A percentile compares a stretch with the other conserved stretches of the same genome.
Evolutionary conservation across 2,329 filamentous ascomycete species (phyloP).

Genomic region (Akanthomyces uredinophilus): DNA sequence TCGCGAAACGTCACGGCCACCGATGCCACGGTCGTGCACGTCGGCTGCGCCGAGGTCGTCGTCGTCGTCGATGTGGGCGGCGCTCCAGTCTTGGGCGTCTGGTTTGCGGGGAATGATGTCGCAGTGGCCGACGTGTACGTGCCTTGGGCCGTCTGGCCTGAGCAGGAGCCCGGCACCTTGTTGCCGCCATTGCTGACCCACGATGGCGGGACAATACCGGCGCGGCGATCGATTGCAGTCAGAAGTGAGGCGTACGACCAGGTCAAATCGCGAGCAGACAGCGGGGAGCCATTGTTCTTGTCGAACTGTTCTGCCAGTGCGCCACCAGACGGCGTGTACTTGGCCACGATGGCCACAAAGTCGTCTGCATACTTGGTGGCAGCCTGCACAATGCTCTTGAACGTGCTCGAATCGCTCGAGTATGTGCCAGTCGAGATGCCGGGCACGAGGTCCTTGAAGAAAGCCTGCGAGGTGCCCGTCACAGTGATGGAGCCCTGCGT

Average conservation of each 20-base stretch:
- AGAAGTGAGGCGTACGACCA: constrained; percentile 71
- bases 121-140: constrained; percentile 47
- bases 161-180: constrained; percentile 45
- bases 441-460: constrained; percentile 64
- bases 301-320: constrained; percentile 63
- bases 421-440: constrained; percentile 59
- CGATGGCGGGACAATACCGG: constrained; percentile 48
- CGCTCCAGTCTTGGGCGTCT: constrained; percentile 37
- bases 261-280: constrained; percentile 63
- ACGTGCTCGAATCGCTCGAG: constrained; percentile 40
- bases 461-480: constrained; percentile 58
- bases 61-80: constrained; percentile 19
- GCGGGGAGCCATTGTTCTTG: constrained; percentile 44
- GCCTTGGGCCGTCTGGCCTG: constrained; percentile 40
- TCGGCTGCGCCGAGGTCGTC: constrained; percentile 5
- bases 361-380: constrained; percentile 54
- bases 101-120: constrained; percentile 44
- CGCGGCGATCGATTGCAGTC: constrained; percentile 54
- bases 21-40: constrained; percentile 36
- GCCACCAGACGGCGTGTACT: constrained; percentile 59
- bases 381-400: constrained; percentile 51
- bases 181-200: constrained; percentile 47
- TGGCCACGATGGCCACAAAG: constrained; percentile 57
- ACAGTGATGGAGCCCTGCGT: constrained; percentile 58
- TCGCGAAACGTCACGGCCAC: constrained; percentile 61